Evolutionary conservation across 371 early-diverging fungal genomes (phyloP), one percentile per base, ranked within the genome.

Genomic region (Rhizomucor miehei): DNA sequence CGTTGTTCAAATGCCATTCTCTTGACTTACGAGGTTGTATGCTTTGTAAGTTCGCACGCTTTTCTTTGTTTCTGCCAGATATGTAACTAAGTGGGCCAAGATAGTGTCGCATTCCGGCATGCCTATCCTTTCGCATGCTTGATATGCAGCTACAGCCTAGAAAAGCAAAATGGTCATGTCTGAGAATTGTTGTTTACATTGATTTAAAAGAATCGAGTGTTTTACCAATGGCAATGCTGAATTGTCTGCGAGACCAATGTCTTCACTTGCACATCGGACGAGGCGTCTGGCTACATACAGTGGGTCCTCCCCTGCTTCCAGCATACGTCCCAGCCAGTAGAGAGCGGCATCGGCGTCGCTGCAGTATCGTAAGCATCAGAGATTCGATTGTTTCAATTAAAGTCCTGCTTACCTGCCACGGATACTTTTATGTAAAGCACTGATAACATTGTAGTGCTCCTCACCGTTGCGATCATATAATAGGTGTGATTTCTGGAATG

Each of bases 21-120:
- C 10, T 20, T 45, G 14, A 37, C 48, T 67, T 44, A 81, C 78
- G 51, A 64, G 56, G 6, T 86, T 80, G 48, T 86, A 86, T 0
- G 92, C 94, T 51, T 81, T 76, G 64, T 94, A 93, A 1, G 77
- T 76, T 40, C 90, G 80, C 10, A 93, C 86, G 50, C 89, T 91
- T 60, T 94, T 94, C 29, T 81, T 83, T 5, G 94, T 84, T 24
- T 89, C 81, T 2, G 91, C 89, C 53, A 93, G 59, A 55, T 94
- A 88, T 11, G 74, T 76, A 0, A 86, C 91, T 19, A 87, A 77
- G 57, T 94, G 93, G 0, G 92, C 92, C 12, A 94, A 66, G 24
- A 88, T 84, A 0, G 82, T 84, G 60, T 92, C 93, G 63, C 93
- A 93, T 65, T 94, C 95, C 1, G 95, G 95, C 89, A 92, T 90